Evolutionary conservation across 306 rosid genomes (phyloP).

Genomic region (Benincasa hispida): DNA sequence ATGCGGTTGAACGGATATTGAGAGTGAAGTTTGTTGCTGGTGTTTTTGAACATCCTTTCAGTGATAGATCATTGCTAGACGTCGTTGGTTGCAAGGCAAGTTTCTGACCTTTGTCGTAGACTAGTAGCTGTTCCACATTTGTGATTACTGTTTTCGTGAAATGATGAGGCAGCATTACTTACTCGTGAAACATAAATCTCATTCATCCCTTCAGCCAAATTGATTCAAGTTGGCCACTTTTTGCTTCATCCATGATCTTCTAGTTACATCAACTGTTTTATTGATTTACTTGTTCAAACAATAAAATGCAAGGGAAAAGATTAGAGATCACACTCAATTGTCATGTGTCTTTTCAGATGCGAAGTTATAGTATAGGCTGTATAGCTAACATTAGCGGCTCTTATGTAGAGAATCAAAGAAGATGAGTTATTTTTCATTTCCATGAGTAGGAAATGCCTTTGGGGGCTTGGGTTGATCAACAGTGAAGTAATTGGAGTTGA

Average conservation of each 20-base stretch:
- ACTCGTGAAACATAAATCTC: not conserved
- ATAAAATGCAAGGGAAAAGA: not conserved
- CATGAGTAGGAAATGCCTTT: no score
- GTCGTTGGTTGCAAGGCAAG: conserved; percentile 78
- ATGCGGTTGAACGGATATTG: conserved; percentile 71
- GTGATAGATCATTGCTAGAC: conserved; percentile 59
- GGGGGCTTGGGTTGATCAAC: no score
- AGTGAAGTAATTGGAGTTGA: no score
- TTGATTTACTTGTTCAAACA: not conserved
- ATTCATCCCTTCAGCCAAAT: not conserved
- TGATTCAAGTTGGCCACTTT: not conserved
- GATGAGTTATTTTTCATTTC: no score
- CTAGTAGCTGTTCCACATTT: no score
- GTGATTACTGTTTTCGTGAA: no score
- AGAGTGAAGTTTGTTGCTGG: conserved; percentile 80
- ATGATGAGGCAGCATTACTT: not conserved
- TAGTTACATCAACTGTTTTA: not conserved
- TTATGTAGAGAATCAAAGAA: no score
- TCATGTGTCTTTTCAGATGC: no score
- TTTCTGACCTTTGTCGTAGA: not conserved
- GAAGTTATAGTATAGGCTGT: no score
- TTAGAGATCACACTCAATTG: not conserved
- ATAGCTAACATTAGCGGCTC: no score
- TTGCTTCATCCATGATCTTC: not conserved
- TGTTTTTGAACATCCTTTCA: conserved; percentile 57